Base-by-base conservation (phyloP, 1,284 basidiomycete genomes). In the Cutaneotrichosporon sp. region DNA sequence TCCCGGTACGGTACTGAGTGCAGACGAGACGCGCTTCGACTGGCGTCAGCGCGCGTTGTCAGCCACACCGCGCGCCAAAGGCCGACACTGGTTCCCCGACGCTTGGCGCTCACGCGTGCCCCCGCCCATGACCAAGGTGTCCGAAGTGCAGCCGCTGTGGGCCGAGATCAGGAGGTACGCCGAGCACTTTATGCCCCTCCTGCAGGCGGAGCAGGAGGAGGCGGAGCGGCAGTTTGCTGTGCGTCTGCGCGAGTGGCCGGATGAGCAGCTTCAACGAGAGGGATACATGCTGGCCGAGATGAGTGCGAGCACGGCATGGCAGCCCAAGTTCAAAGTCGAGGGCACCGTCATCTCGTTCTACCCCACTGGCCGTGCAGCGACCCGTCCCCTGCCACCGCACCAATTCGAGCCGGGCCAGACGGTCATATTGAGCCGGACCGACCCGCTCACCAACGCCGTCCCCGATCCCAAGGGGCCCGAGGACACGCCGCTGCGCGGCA, bases 261-360 rank as follows among this genome's bases (percentile, higher is more conserved):
- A 87, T 5, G 81, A 84, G 31, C 83, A 84, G 49, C 80, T 92
- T 47, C 78, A 83, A 64, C 78, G 84, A 30, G 88, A 89, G 71
- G 90, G 90, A 0, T 91, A 89, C 74, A 86, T 86, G 62, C 71
- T 91, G 32, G 87, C 86, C 0, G 85, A 82, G 14, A 77, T 91
- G 46, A 83, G 79, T 13, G 89, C 63, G 26, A 36, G 18, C n/a
- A 36, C 58, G 1, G 56, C 60, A 11, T 67, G 61, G 62, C 65
- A 67, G 36, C 67, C 66, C 3, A 63, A 60, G 38, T 58, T 49
- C 57, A 67, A 62, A 49, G 61, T 59, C 55, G 62, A 62, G 21
- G 66, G 61, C 18, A 18, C n/a, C 4, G 64, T 63, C 13, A 76
- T 87, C 31, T 82, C 86, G 60, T 82, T 81, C n/a, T 84, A 82